phyloP scores from a whole-genome alignment of 495 filamentous ascomycete species.

The Penicillium taxi region DNA sequence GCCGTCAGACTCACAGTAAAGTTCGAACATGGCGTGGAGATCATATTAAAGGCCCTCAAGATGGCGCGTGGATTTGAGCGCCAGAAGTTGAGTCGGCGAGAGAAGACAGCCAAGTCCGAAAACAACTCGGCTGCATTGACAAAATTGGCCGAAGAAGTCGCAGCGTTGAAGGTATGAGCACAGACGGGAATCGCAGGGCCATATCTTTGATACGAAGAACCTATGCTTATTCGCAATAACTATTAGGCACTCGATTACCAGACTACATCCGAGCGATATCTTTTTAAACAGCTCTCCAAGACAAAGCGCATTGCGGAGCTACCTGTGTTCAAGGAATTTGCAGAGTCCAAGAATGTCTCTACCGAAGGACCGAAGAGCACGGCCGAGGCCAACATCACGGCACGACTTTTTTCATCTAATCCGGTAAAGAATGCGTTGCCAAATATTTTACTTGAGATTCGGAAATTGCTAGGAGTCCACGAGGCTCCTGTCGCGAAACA shows the following conservation, averaged over 20 bases:
- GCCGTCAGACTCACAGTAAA: conserved; percentile 42
- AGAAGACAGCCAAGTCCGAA: conserved; percentile 56
- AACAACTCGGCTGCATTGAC: conserved; percentile 31
- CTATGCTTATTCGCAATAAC: not conserved
- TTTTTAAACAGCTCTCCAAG: conserved; percentile 67
- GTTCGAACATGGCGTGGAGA: conserved; percentile 49
- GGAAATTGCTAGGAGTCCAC: conserved; percentile 51
- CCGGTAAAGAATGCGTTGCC: conserved; percentile 62
- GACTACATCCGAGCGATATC: conserved; percentile 55
- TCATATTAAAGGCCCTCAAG: conserved; percentile 64
- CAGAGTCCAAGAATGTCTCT: conserved; percentile 24
- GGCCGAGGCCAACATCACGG: conserved; percentile 64
- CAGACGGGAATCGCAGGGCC: not conserved
- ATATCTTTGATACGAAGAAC: not conserved
- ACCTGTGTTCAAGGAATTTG: conserved; percentile 37
- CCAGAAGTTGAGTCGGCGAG: conserved; percentile 72
- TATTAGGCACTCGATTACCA: conserved; percentile 61
- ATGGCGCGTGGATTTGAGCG: conserved; percentile 78
- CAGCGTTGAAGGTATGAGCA: conserved; percentile 61
- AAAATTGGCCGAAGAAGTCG: conserved; percentile 64
- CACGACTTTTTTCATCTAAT: conserved; percentile 68
- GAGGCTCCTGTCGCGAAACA: conserved; percentile 31
- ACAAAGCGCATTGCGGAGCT: conserved; percentile 58
- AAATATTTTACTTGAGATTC: conserved; percentile 54
- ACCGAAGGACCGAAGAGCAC: conserved; percentile 39